Percentiles rank a stretch among this genome's conserved stretches.
Conservation (phyloP, 2,329 filamentous ascomycete genomes). For the Arthrobotrys musiformis region DNA sequence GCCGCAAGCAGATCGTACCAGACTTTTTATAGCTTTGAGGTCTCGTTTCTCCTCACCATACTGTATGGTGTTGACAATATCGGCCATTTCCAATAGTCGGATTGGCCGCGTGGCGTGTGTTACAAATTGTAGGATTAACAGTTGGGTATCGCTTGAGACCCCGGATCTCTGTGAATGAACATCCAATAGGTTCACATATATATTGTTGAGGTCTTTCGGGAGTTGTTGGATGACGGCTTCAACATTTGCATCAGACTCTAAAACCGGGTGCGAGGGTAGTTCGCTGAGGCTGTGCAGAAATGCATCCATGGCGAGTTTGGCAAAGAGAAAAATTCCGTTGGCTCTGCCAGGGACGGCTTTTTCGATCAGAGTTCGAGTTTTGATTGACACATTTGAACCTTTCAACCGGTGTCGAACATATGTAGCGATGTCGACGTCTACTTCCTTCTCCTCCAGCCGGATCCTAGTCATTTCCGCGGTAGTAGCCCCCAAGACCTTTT, state of each 20-base stretch:
- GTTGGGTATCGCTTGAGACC: constrained; percentile 52
- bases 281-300: too few relatives aligned
- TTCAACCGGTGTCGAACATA: constrained; percentile 13
- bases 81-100: constrained; percentile 51
- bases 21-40: constrained; percentile 11
- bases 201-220: constrained; percentile 58
- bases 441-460: constrained; percentile 55
- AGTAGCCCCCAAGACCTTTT: constrained; percentile 52
- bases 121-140: constrained; percentile 56
- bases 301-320: constrained; percentile 58
- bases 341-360: constrained; percentile 39
- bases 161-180: constrained; percentile 52
- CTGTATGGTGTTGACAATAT: constrained; percentile 13
- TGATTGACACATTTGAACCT: not conserved
- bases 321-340: constrained; percentile 57
- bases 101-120: constrained; percentile 58
- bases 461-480: constrained; percentile 55
- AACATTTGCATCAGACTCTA: constrained; percentile 28
- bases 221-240: constrained; percentile 33
- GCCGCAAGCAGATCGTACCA: constrained; percentile 26
- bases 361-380: not conserved
- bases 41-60: not conserved
- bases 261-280: too few relatives aligned
- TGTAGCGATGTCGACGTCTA: constrained; percentile 55
- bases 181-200: constrained; percentile 58